Evolutionary conservation across 192 early-diverging fungal genomes (phyloP).

Genomic region (Lobosporangium transversale): DNA sequence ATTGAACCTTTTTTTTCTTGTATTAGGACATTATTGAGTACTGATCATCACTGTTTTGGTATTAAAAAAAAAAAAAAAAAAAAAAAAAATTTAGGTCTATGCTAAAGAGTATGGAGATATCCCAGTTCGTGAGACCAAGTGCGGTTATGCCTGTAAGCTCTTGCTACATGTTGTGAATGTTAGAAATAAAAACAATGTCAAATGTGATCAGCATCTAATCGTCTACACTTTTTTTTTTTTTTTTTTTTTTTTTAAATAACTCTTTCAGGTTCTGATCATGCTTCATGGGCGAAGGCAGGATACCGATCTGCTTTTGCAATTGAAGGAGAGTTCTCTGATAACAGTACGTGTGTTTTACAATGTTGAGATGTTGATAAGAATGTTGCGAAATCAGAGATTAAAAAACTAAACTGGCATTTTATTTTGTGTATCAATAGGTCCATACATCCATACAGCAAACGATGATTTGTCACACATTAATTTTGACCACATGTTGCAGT

Average conservation of each 20-base stretch:
- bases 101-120: slow-evolving; percentile 75
- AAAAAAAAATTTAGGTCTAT: slow-evolving; percentile 70
- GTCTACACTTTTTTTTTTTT: neutral
- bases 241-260: slow-evolving; percentile 11
- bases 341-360: no score
- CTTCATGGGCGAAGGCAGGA: slow-evolving; percentile 87
- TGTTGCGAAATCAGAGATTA: no score
- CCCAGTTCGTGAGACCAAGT: slow-evolving; percentile 74
- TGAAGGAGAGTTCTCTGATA: slow-evolving; percentile 72
- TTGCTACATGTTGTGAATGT: no score
- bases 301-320: slow-evolving; percentile 86
- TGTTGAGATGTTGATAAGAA: no score
- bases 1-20: no score
- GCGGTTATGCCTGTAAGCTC: slow-evolving; percentile 77
- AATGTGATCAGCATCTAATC: no score
- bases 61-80: no score
- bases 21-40: no score
- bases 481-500: slow-evolving; percentile 89
- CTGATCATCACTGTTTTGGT: no score
- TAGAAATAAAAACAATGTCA: no score
- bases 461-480: slow-evolving; percentile 79
- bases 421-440: no score
- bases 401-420: no score
- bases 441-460: slow-evolving; percentile 79
- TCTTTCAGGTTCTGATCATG: slow-evolving; percentile 81